Conservation (phyloP, 2,329 filamentous ascomycete species). For the Dissoconium aciculare region DNA sequence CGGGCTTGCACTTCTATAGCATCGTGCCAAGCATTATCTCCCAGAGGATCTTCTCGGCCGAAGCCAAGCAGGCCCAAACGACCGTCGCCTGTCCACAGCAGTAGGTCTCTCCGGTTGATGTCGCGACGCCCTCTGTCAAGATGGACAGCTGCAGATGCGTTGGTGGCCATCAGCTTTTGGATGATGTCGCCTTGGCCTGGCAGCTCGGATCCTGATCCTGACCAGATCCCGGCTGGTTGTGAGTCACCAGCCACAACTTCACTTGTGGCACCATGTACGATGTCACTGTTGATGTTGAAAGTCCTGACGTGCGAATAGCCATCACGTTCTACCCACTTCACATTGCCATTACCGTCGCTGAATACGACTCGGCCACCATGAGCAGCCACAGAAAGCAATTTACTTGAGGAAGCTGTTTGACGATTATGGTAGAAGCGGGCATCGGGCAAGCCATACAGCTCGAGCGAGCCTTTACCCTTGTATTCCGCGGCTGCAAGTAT, state of each 20-base stretch:
- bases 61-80: constrained; percentile 55
- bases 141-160: no score
- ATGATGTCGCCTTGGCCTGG: constrained; percentile 51
- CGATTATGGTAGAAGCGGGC: constrained; percentile 51
- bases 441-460: constrained; percentile 54
- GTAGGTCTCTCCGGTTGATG: constrained; percentile 44
- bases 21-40: constrained; percentile 23
- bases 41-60: constrained; percentile 24
- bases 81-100: constrained; percentile 76
- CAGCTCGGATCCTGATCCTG: constrained; percentile 12
- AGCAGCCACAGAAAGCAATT: constrained; percentile 63
- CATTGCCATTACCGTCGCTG: constrained; percentile 65
- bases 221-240: constrained; percentile 15
- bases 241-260: constrained; percentile 8
- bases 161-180: constrained; percentile 46
- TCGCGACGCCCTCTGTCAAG: constrained; percentile 18
- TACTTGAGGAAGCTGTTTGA: constrained; percentile 65
- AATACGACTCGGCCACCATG: constrained; percentile 74
- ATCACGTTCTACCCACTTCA: constrained; percentile 87
- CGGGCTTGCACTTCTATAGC: constrained; percentile 28
- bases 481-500: constrained; percentile 79
- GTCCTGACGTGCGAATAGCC: constrained; percentile 43
- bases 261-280: constrained; percentile 1
- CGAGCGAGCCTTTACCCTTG: constrained; percentile 77
- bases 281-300: constrained; percentile 41